A percentile compares a stretch with the other conserved stretches of the same genome.
phyloP scores from a whole-genome alignment of 768 basidiomycete species.

The Termitomyces titanicus region DNA sequence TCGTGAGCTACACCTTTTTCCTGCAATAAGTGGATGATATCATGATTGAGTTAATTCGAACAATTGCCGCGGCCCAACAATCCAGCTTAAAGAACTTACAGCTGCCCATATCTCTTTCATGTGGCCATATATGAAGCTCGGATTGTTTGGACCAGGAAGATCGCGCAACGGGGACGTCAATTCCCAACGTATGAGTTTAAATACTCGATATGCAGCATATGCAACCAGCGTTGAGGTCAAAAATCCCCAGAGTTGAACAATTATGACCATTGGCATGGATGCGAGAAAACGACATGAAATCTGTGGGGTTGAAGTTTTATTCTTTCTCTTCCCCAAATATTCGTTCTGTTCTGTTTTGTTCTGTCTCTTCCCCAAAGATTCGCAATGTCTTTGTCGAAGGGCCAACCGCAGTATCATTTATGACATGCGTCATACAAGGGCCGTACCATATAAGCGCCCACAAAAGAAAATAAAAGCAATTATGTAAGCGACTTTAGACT shows the following conservation, averaged over 20 bases:
- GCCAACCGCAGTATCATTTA: too few species aligned
- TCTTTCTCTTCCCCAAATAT: neutral
- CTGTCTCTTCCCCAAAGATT: neutral
- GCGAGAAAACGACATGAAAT: neutral
- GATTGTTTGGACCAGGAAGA: slow-evolving; percentile 47
- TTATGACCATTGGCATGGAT: neutral
- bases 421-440: too few species aligned
- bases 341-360: too few species aligned
- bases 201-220: slow-evolving; percentile 28
- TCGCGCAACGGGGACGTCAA: slow-evolving; percentile 40
- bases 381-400: neutral
- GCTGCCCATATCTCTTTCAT: slow-evolving; percentile 37
- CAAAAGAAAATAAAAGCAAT: too few species aligned
- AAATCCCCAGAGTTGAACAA: slow-evolving; percentile 8
- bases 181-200: slow-evolving; percentile 29
- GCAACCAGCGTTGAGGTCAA: slow-evolving; percentile 15
- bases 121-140: slow-evolving; percentile 47
- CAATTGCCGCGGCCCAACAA: neutral
- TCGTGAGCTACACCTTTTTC: slow-evolving; percentile 25
- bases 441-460: too few species aligned
- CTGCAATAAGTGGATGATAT: slow-evolving; percentile 13
- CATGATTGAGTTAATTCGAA: neutral
- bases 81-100: slow-evolving; percentile 21
- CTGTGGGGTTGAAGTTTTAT: neutral
- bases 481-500: too few species aligned